phyloP scores from a whole-genome alignment of 1,284 basidiomycete species.

The Coniophora puteana region DNA sequence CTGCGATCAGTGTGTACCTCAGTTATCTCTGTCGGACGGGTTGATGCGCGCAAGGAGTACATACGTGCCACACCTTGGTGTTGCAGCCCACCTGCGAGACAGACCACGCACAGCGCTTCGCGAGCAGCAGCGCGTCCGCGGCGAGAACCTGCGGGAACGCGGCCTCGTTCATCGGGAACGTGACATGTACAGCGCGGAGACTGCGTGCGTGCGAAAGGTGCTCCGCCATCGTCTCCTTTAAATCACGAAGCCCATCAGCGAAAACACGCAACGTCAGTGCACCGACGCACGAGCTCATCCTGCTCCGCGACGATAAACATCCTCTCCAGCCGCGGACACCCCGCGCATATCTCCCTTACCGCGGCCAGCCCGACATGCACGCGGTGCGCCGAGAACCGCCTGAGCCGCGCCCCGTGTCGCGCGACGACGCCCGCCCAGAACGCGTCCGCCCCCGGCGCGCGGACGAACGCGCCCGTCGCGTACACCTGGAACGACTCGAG shows the following conservation, averaged over 20 bases:
- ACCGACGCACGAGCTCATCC: constrained; percentile 39
- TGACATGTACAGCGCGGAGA: constrained; percentile 30
- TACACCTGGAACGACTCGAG: constrained; percentile 62
- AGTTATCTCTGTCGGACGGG: not conserved
- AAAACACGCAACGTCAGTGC: not conserved
- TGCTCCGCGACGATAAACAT: constrained; percentile 56
- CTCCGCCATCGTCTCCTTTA: constrained; percentile 35
- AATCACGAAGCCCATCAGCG: constrained; percentile 1
- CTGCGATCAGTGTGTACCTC: too few species aligned
- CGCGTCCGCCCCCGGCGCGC: constrained; percentile 35
- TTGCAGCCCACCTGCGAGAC: constrained; percentile 50
- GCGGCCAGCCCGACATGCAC: constrained; percentile 48
- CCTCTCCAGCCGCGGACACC: constrained; percentile 51
- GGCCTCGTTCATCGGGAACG: constrained; percentile 17
- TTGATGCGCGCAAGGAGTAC: constrained; percentile 10
- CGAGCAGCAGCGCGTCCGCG: constrained; percentile 34
- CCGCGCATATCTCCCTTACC: constrained; percentile 50
- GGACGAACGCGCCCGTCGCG: constrained; percentile 40
- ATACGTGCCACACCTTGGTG: constrained; percentile 46
- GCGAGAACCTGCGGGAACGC: constrained; percentile 22
- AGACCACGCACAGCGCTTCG: constrained; percentile 37
- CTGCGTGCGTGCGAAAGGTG: constrained; percentile 31
- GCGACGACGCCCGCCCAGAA: constrained; percentile 50
- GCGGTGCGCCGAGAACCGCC: constrained; percentile 60
- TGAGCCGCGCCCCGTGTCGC: constrained; percentile 46